These are phyloP conservation scores for Leccinellum luteum DNA, from an alignment of 768 basidiomycete species.

Conservation along the genomic window DNA sequence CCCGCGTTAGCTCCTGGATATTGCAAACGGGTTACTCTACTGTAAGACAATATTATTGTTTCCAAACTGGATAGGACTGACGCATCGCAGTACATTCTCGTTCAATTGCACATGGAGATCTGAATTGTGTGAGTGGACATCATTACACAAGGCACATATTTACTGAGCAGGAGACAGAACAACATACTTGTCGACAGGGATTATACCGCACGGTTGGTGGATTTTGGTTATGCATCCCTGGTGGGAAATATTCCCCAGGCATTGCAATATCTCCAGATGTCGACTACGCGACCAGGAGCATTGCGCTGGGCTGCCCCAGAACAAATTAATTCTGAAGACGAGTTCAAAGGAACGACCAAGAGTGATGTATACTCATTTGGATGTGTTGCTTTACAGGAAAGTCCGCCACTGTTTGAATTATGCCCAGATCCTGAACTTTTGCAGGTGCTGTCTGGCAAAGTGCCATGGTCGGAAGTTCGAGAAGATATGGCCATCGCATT, in stretches of 20 bases:
- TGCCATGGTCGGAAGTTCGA: neutral
- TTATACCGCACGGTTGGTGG: neutral
- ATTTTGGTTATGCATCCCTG: neutral
- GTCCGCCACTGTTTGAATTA: neutral
- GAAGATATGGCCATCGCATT: neutral
- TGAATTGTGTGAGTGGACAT: neutral
- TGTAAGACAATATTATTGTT: neutral
- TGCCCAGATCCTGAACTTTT: neutral
- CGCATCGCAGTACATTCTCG: neutral
- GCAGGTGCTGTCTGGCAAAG: neutral
- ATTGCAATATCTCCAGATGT: neutral
- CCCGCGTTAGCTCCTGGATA: neutral
- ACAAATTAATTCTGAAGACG: neutral
- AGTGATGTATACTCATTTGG: neutral
- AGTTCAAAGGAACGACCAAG: neutral
- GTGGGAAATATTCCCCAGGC: neutral
- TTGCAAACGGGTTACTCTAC: neutral
- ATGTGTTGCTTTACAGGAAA: neutral
- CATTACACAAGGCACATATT: neutral
- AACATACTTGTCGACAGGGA: neutral
- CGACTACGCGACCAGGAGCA: neutral
- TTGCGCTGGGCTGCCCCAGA: neutral
- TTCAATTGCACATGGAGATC: neutral
- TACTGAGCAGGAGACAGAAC: neutral
- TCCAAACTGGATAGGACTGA: neutral